Evolutionary conservation across 192 early-diverging fungal species (phyloP), one percentile per base, ranked within the genome.

Genomic region (Coemansia sp.): DNA sequence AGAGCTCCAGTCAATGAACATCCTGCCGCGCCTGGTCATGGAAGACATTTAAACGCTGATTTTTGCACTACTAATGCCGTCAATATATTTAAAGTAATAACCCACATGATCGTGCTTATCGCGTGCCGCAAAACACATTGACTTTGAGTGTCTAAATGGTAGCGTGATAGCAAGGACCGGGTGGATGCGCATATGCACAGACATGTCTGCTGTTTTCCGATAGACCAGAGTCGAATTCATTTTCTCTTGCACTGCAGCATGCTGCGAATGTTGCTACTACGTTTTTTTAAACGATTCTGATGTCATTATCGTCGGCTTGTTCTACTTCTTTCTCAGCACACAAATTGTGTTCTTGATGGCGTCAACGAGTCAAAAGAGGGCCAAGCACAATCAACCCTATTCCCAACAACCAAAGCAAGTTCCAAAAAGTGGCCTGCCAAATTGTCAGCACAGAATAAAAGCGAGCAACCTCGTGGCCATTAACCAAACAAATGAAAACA

Each of bases 1-100:
- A 83, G 96, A 98, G 72, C 72, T 98, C 59, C 91, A 93, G 85
- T 82, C 89, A 41, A 98, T 98, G 96, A 98, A 98, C 65, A 89
- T 96, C 65, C 85, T 91, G 51, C 92, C 94, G 8, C 70, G 87
- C 10, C 79, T 91, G n/a, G 74, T 85, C n/a, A 84, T 90, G 52
- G 82, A 82, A 54, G 82, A 86, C 55, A 77, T 73, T 41, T 83
- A 27, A 57, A 4, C 8, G 54, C 13, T 53, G 47, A 16, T 49
- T 49, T 49, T 49, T 16, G 41, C 41, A 43, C 32, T 32, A 7
- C 32, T 32, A 32, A 32, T 32, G 32, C 32, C 32, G 32, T 32
- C 32, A 32, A 32, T 32, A 32, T 32, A 32, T 32, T 32, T 32
- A 32, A 32, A 32, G 8, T 32, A 32, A 32, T 32, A 32, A 32